Percentiles rank a stretch among this genome's conserved stretches.
phyloP scores from a whole-genome alignment of 176 grass and related monocot genomes.

The Secale cereale region DNA sequence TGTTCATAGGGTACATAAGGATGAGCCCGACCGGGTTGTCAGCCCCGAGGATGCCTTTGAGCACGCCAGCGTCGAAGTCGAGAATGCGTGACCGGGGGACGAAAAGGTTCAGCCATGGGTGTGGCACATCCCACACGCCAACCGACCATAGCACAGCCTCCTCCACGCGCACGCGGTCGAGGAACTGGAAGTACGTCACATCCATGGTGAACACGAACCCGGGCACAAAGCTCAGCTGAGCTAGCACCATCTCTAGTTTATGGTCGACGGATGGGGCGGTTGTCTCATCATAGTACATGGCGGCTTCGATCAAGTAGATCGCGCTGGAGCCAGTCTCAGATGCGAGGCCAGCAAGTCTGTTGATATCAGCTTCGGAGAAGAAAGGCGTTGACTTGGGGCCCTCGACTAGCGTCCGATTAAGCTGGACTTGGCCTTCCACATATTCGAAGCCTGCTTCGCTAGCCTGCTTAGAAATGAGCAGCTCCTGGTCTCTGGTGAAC shows the following conservation, averaged over 20 bases:
- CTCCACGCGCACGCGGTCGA: conserved; percentile 36
- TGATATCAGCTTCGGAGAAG: conserved; percentile 35
- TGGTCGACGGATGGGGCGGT: not conserved
- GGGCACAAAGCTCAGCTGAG: conserved; percentile 12
- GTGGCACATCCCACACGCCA: conserved; percentile 42
- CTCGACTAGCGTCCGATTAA: conserved; percentile 6
- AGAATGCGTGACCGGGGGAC: conserved; percentile 45
- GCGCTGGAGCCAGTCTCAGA: not conserved
- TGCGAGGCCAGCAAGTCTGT: conserved; percentile 28
- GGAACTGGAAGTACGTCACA: conserved; percentile 38
- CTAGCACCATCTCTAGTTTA: conserved; percentile 31
- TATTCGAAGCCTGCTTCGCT: conserved; percentile 29
- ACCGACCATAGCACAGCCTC: conserved; percentile 31
- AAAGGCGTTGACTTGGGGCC: conserved; percentile 41
- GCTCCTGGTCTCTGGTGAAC: conserved; percentile 56
- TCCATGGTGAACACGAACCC: conserved; percentile 51
- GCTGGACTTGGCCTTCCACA: conserved; percentile 54
- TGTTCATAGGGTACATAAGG: conserved; percentile 63
- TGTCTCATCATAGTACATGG: conserved; percentile 36
- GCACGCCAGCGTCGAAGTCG: conserved; percentile 42
- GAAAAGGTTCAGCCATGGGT: conserved; percentile 79
- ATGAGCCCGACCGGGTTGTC: conserved; percentile 38
- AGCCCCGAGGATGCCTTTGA: conserved; percentile 35
- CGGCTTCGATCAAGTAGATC: conserved; percentile 50
- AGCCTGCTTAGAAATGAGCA: conserved; percentile 29